Evolutionary conservation across 2,329 filamentous ascomycete genomes (phyloP).

Genomic region (Lecanicillium sp.): DNA sequence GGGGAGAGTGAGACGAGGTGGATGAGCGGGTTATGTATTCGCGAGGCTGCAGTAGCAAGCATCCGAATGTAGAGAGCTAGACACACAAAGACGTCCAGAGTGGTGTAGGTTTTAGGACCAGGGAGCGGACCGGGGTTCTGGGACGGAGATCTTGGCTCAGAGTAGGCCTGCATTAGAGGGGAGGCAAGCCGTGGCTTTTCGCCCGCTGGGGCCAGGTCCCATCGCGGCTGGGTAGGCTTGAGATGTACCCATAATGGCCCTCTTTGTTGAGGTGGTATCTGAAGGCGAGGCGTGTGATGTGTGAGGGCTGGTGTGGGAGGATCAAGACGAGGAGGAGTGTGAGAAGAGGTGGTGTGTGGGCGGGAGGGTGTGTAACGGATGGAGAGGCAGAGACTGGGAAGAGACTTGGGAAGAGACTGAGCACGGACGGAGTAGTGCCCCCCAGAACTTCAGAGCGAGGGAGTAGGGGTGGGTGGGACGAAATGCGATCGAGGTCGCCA

Average conservation of each 20-base stretch:
- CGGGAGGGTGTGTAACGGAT: not conserved
- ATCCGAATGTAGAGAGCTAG: constrained; percentile 7
- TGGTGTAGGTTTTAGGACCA: constrained; percentile 9
- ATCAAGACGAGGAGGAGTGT: not conserved
- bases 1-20: not conserved
- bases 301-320: not conserved
- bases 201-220: constrained; percentile 9
- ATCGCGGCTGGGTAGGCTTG: constrained; percentile 11
- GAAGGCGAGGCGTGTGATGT: constrained; percentile 3
- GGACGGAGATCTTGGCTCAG: constrained; percentile 16
- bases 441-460: not conserved
- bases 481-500: constrained; percentile 10
- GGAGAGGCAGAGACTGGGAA: not conserved
- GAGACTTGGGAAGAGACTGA: constrained; percentile 1
- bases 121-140: constrained; percentile 14
- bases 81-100: constrained; percentile 5
- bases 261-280: constrained; percentile 13
- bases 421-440: constrained; percentile 5
- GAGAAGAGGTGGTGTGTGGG: not conserved
- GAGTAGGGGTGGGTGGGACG: constrained; percentile 10
- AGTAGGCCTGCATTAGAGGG: constrained; percentile 14
- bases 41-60: constrained; percentile 7
- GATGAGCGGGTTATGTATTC: constrained; percentile 14
- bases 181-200: constrained; percentile 5
- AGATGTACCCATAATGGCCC: not conserved